phyloP scores from a whole-genome alignment of 2,329 filamentous ascomycete species.

The Falciphora oryzae region DNA sequence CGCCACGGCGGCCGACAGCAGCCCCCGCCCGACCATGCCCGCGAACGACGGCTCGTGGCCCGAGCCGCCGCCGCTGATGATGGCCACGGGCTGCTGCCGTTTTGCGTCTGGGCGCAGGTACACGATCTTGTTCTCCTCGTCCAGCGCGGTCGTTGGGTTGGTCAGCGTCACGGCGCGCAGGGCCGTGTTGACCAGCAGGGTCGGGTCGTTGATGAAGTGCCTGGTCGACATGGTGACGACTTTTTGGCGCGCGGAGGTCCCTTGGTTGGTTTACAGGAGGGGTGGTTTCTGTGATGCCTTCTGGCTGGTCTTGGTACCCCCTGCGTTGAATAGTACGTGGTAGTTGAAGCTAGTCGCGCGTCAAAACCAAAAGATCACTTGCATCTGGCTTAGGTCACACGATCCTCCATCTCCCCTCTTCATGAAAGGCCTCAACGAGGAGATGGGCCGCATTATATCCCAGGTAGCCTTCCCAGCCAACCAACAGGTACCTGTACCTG shows the following conservation, averaged over 20 bases:
- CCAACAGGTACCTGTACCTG: not conserved
- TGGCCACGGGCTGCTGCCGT: slow-evolving; percentile 60
- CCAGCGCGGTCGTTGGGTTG: slow-evolving; percentile 78
- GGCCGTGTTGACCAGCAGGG: slow-evolving; percentile 69
- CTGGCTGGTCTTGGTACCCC: too few species aligned
- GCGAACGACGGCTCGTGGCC: slow-evolving; percentile 89
- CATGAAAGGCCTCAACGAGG: not conserved
- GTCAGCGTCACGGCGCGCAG: slow-evolving; percentile 72
- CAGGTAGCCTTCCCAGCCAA: not conserved
- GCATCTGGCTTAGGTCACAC: too few species aligned
- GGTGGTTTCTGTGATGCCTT: not conserved
- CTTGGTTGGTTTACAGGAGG: not conserved
- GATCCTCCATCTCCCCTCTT: not conserved
- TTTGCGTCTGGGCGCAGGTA: slow-evolving; percentile 56
- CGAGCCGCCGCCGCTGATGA: slow-evolving; percentile 83
- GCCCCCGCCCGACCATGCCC: slow-evolving; percentile 74
- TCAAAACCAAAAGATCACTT: too few species aligned
- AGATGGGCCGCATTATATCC: not conserved
- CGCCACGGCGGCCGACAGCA: slow-evolving; percentile 76
- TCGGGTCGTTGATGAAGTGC: slow-evolving; percentile 85
- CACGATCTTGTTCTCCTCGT: slow-evolving; percentile 74
- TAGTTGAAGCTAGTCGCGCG: too few species aligned
- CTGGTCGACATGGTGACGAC: slow-evolving; percentile 44
- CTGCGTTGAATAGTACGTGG: too few species aligned
- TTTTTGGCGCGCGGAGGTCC: not conserved